Conservation (phyloP, 2,329 filamentous ascomycete genomes). For the Aspergillus melleus region DNA sequence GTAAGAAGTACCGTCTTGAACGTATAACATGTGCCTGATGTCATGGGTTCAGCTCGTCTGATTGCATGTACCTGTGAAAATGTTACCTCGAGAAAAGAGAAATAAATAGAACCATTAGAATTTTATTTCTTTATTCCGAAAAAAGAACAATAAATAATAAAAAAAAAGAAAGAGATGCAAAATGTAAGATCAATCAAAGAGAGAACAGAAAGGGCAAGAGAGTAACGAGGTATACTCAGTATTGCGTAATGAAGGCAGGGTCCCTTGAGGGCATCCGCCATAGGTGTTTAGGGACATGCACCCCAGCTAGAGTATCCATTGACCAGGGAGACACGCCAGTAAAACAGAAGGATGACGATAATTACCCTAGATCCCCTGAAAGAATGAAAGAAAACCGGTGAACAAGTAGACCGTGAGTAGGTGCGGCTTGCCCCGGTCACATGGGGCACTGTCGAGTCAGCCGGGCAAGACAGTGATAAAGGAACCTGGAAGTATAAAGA, state of each 20-base stretch:
- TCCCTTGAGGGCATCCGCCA: background rate
- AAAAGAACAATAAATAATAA: background rate
- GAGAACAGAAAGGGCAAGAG: background rate
- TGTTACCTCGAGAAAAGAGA: too few relatives aligned
- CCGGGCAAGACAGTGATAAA: background rate
- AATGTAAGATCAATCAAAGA: background rate
- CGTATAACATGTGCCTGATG: slow-evolving; percentile 23
- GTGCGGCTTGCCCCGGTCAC: background rate
- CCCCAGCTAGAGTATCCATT: background rate
- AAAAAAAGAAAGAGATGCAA: background rate
- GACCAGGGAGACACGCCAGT: background rate
- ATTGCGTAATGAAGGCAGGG: background rate
- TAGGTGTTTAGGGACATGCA: background rate
- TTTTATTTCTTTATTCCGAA: background rate
- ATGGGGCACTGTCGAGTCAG: background rate
- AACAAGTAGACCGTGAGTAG: background rate
- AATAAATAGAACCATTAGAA: background rate
- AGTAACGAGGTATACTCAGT: background rate
- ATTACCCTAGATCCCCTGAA: background rate
- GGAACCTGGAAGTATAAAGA: background rate
- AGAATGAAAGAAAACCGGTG: background rate
- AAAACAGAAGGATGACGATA: background rate
- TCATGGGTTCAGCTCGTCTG: slow-evolving; percentile 30
- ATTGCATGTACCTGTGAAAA: slow-evolving; percentile 12
- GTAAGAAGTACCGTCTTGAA: slow-evolving; percentile 16